Evolutionary conservation across 2,329 filamentous ascomycete species (phyloP).

Genomic region (Phialemoniopsis sp.): DNA sequence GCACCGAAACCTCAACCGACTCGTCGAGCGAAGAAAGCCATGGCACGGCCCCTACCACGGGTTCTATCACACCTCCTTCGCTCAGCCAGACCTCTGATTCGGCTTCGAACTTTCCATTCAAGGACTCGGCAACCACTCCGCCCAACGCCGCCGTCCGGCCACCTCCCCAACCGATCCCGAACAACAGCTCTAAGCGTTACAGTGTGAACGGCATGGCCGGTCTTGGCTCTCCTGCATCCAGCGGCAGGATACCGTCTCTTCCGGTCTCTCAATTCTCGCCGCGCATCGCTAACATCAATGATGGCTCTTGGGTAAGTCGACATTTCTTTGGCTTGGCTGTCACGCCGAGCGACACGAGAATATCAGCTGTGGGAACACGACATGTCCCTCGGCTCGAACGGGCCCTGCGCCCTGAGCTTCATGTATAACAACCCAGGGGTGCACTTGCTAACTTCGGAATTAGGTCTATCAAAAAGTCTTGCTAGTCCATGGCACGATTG

Average conservation of each 20-base stretch:
- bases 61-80: conserved; percentile 72
- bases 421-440: not conserved
- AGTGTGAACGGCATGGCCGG: conserved; percentile 64
- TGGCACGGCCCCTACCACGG: conserved; percentile 60
- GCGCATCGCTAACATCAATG: conserved; percentile 70
- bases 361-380: too few species aligned
- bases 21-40: conserved; percentile 58
- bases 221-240: conserved; percentile 49
- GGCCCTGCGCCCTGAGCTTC: not conserved
- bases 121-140: conserved; percentile 30
- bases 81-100: conserved; percentile 61
- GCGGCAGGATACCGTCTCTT: conserved; percentile 46
- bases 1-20: conserved; percentile 58
- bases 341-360: too few species aligned
- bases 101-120: conserved; percentile 58
- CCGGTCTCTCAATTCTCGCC: conserved; percentile 78
- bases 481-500: conserved; percentile 76
- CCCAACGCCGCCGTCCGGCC: conserved; percentile 28
- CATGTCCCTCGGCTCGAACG: conserved; percentile 7
- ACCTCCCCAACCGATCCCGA: conserved; percentile 27
- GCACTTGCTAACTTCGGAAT: not conserved
- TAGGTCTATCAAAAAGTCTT: conserved; percentile 91
- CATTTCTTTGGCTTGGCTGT: conserved; percentile 1
- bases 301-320: conserved; percentile 76
- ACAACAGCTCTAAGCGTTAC: conserved; percentile 44